A percentile compares a stretch with the other conserved stretches of the same genome.
These are phyloP conservation scores for Fomitopsis betulina DNA, from an alignment of 1,284 basidiomycete genomes.

Conservation along the genomic window DNA sequence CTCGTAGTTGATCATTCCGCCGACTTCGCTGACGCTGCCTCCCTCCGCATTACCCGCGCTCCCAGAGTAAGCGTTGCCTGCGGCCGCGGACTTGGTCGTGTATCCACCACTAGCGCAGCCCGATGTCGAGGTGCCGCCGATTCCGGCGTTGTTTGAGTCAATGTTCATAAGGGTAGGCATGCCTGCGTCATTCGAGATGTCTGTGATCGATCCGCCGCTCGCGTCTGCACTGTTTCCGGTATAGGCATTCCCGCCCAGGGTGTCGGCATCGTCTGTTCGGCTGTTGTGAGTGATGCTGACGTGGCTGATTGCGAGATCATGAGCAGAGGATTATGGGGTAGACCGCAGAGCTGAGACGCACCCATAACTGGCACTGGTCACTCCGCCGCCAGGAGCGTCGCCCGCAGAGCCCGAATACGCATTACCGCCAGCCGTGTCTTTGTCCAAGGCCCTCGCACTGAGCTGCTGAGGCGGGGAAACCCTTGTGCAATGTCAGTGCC, in stretches of 20 bases:
- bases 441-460: constrained; percentile 13
- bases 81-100: constrained; percentile 20
- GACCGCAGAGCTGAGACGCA: too few relatives aligned
- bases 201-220: constrained; percentile 22
- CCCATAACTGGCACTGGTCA: too few relatives aligned
- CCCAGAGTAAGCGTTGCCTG: constrained; percentile 28
- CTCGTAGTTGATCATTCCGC: constrained; percentile 26
- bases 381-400: too few relatives aligned
- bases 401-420: constrained; percentile 3
- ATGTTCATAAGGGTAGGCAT: constrained; percentile 28
- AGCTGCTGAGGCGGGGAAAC: constrained; percentile 12
- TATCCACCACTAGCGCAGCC: constrained; percentile 25
- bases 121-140: constrained; percentile 23
- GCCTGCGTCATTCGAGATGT: constrained; percentile 20
- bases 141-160: constrained; percentile 29
- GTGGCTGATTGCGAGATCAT: neutral
- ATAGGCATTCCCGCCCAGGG: constrained; percentile 26
- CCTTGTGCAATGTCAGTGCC: neutral
- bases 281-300: too few relatives aligned
- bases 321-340: neutral
- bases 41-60: constrained; percentile 24
- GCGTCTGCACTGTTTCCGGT: constrained; percentile 23
- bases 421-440: constrained; percentile 18
- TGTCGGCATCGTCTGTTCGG: constrained; percentile 21
- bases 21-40: constrained; percentile 23